These are phyloP conservation scores for Calophaca sinica DNA, from an alignment of 306 rosid genomes.

Conservation along the genomic window DNA sequence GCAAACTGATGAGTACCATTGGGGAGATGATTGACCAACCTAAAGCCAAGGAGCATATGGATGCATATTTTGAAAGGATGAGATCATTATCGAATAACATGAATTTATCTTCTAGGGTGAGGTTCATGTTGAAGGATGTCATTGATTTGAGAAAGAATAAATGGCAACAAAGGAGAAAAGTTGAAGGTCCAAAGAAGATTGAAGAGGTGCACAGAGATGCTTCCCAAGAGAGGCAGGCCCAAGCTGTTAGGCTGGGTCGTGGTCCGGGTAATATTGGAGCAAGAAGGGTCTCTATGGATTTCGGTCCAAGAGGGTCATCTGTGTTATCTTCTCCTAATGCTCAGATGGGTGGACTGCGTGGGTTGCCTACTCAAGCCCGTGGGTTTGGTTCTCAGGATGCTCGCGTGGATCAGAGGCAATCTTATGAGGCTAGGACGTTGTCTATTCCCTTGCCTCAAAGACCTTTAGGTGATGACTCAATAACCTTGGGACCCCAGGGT, in stretches of 20 bases:
- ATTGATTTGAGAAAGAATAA: slow-evolving; percentile 87
- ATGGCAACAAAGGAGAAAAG: slow-evolving; percentile 95
- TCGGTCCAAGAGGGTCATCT: slow-evolving; percentile 69
- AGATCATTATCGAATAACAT: slow-evolving; percentile 68
- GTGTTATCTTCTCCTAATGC: slow-evolving; percentile 65
- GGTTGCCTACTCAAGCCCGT: slow-evolving; percentile 65
- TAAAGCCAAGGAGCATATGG: slow-evolving; percentile 84
- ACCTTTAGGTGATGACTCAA: slow-evolving; percentile 68
- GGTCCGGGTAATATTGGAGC: slow-evolving; percentile 63
- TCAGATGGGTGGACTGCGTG: slow-evolving; percentile 76
- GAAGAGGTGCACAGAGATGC: slow-evolving; percentile 99
- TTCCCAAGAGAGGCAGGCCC: slow-evolving; percentile 88
- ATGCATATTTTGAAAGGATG: slow-evolving; percentile 78
- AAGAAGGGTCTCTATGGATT: slow-evolving; percentile 77
- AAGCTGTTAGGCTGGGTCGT: slow-evolving; percentile 77
- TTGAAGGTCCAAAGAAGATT: slow-evolving; percentile 97
- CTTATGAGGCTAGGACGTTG: slow-evolving; percentile 70
- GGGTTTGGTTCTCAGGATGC: slow-evolving; percentile 82
- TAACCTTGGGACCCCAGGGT: slow-evolving; percentile 94
- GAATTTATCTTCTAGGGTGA: slow-evolving; percentile 86
- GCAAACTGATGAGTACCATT: slow-evolving; percentile 96
- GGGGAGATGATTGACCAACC: slow-evolving; percentile 96
- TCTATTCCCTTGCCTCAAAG: slow-evolving; percentile 75
- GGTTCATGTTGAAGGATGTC: slow-evolving; percentile 92
- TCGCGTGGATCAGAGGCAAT: slow-evolving; percentile 68